Evolutionary conservation across 2,329 filamentous ascomycete species (phyloP).

Genomic region (Hypoxylon sp.): DNA sequence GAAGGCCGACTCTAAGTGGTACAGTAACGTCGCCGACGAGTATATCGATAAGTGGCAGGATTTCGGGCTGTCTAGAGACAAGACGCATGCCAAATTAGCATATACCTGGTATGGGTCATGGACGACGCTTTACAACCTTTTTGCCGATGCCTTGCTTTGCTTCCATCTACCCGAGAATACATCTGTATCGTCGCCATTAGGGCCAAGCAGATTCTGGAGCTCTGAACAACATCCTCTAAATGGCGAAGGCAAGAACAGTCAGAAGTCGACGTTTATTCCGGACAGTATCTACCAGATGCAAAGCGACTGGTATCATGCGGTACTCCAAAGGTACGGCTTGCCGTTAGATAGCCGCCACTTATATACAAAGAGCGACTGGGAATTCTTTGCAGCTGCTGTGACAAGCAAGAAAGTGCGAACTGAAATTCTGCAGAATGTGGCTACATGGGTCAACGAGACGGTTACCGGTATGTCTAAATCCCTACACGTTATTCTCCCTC

Average conservation of each 20-base stretch:
- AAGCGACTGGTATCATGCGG: conserved; percentile 80
- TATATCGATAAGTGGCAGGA: conserved; percentile 78
- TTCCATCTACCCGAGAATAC: conserved; percentile 66
- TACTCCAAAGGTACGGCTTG: conserved; percentile 82
- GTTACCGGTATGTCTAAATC: conserved; percentile 61
- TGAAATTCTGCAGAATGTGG: conserved; percentile 77
- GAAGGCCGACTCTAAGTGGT: conserved; percentile 66
- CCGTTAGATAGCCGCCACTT: conserved; percentile 84
- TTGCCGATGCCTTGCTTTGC: conserved; percentile 78
- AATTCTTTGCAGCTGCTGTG: conserved; percentile 86
- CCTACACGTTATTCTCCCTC: neutral
- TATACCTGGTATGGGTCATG: conserved; percentile 85
- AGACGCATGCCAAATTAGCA: conserved; percentile 77
- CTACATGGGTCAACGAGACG: conserved; percentile 86
- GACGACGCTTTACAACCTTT: conserved; percentile 83
- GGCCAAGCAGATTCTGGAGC: conserved; percentile 39
- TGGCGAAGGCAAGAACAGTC: conserved; percentile 24
- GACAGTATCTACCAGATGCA: conserved; percentile 80
- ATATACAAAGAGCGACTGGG: conserved; percentile 91
- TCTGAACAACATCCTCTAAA: conserved; percentile 34
- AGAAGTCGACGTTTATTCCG: conserved; percentile 68
- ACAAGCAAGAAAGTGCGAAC: conserved; percentile 72
- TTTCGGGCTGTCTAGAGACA: conserved; percentile 74
- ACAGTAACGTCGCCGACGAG: conserved; percentile 67
- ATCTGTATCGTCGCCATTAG: conserved; percentile 27